Evolutionary conservation across 2,329 filamentous ascomycete species (phyloP), one percentile per base, ranked within the genome.

Genomic region (Colletotrichum sojae): DNA sequence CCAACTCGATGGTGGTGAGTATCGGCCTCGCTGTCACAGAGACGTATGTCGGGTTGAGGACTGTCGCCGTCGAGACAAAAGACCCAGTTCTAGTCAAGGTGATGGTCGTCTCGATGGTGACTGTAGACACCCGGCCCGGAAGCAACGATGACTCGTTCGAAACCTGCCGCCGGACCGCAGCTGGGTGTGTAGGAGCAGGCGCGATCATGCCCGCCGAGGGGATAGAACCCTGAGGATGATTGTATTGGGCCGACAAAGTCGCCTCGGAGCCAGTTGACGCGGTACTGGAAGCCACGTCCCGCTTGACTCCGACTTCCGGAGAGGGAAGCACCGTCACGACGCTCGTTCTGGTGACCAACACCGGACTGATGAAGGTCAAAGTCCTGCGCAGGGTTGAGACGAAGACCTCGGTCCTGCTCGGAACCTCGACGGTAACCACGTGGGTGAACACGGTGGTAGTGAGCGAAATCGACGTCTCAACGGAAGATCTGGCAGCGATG

Each of bases 331-430:
- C 31, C 0, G 75, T 77, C 0, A 72, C 72, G 5, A 70, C 72
- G 25, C 68, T 72, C 51, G 75, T 75, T 25, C 76, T 68, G 10
- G 75, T 75, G n/a, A 62, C 65, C 13, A 73, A 52, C 8, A 63
- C 36, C 4, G 75, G 75, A 46, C 76, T 69, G 46, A 75, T 18
- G 16, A 76, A 69, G 5, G 76, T 77, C 48, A 79, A 70, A 1
- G 74, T 73, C 25, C 75, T 63, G 1, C 71, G 71, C 12, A 70
- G 59, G 0, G 76, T 77, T 0, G 68, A 60, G 10, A 73, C 48
- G 16, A 74, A 25, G 0, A 73, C 60, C 1, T 65, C 59, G 0
- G 74, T 74, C 22, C 63, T 66, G 1, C 71, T 70, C 1, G 71
- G 66, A 18, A 71, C 40, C 1, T 72, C 73, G 54, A 67, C 67